Evolutionary conservation across 2,329 filamentous ascomycete species (phyloP), one percentile per base, ranked within the genome.

Genomic region (Penicillium olsonii): DNA sequence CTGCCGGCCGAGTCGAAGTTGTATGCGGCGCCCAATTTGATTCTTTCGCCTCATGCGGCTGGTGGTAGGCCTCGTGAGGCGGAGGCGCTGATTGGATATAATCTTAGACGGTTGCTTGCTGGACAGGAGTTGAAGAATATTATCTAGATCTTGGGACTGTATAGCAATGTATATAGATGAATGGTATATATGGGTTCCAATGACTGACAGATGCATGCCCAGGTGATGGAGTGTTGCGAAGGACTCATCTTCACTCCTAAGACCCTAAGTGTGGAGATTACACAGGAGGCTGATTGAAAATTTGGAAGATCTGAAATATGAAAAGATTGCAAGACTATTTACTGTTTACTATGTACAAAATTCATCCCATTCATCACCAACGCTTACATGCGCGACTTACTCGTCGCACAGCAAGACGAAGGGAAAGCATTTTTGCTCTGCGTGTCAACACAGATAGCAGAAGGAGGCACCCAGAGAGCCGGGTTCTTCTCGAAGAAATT

Each of bases 401-500:
- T 60, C 11, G 50, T 40, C 14, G 57, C 55, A 43, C 59, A 61
- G 37, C 59, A 61, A 15, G 59, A 56, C 15, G 56, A 33, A 19
- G 59, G 42, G 29, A 67, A 66, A 2, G 63, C 62, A 56, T 60
- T 58, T 31, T 49, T 62, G 14, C 61, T 64, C 49, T 57, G 53
- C 2, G 56, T 63, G 54, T 66, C 74, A 37, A 63, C 57, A 54
- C 56, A 61, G 26, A 62, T 50, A 33, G 59, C 54, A 15, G 58
- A 62, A 33, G 64, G 64, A 18, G 81, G 81, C 6, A 84, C 81
- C 72, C 83, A 81, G 5, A 84, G 64, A 15, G 79, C 81, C 2
- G 81, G 81, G 45, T 84, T 84, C 67, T 74, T 78, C 27, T 75
- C 70, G 54, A 83, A 83, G 70, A 84, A 84, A 59, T 84, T 82